Evolutionary conservation across 345 rosid species (phyloP).

Genomic region (Eucalyptus cloeziana): DNA sequence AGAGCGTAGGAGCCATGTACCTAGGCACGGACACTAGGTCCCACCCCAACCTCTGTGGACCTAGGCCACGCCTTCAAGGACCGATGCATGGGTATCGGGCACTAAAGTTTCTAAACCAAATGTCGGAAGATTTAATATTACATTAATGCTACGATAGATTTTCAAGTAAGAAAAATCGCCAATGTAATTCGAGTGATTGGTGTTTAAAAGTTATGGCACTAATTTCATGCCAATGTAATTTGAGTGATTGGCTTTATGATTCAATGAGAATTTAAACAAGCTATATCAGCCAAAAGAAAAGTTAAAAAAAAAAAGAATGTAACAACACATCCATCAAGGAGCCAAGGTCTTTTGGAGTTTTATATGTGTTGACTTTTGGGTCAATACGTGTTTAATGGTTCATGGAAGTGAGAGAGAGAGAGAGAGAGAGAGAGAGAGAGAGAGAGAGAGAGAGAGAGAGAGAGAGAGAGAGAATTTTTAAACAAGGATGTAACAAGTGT

Average conservation of each 20-base stretch:
- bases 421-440: too few species aligned
- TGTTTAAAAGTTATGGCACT: neutral
- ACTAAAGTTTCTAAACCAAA: neutral
- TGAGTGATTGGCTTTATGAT: neutral
- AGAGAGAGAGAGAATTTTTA: too few species aligned
- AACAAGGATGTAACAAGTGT: too few species aligned
- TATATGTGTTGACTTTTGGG: neutral
- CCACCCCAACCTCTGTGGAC: neutral
- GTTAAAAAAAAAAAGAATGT: rapidly evolving
- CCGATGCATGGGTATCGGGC: rapidly evolving
- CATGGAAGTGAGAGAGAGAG: too few species aligned
- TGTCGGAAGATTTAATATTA: neutral
- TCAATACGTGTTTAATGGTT: neutral
- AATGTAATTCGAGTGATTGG: neutral
- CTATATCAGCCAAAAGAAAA: neutral
- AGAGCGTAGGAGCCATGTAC: rapidly evolving
- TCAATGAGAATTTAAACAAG: neutral
- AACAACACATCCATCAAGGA: neutral
- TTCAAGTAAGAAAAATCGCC: neutral
- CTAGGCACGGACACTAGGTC: neutral
- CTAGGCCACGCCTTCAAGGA: neutral
- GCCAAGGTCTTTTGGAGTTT: neutral
- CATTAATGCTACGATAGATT: neutral
- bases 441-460: too few species aligned
- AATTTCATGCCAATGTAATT: neutral